Evolutionary conservation across 2,329 filamentous ascomycete genomes (phyloP).

Genomic region (Epicoccum nigrum): DNA sequence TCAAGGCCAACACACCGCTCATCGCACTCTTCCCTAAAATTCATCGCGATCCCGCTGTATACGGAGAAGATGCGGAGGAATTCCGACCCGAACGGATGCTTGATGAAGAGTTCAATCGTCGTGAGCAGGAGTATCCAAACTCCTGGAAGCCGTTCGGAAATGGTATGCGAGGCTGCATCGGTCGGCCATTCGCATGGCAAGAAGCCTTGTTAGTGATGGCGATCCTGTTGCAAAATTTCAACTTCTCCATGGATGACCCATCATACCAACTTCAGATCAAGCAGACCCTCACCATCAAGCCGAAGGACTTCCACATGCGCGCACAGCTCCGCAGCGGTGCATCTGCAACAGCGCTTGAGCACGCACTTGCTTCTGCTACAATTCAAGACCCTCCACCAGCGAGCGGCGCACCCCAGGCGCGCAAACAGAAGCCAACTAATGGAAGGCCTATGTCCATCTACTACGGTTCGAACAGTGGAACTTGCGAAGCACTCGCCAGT

Average conservation of each 20-base stretch:
- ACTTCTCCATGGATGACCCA: slow-evolving; percentile 52
- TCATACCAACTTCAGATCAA: slow-evolving; percentile 53
- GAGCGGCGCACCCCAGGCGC: slow-evolving; percentile 11
- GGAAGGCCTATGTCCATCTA: slow-evolving; percentile 46
- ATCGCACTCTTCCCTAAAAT: slow-evolving; percentile 43
- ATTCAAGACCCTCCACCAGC: slow-evolving; percentile 23
- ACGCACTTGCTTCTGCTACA: slow-evolving; percentile 29
- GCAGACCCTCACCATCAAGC: slow-evolving; percentile 55
- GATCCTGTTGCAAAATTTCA: slow-evolving; percentile 54
- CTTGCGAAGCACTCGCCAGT: slow-evolving; percentile 51
- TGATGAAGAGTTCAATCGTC: slow-evolving; percentile 49
- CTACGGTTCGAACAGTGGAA: slow-evolving; percentile 51
- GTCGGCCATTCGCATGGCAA: slow-evolving; percentile 62
- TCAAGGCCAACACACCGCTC: slow-evolving; percentile 44
- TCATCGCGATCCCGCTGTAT: slow-evolving; percentile 52
- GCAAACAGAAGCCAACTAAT: slow-evolving; percentile 20
- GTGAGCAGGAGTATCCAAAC: slow-evolving; percentile 48
- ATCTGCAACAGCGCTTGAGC: slow-evolving; percentile 41
- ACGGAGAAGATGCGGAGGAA: slow-evolving; percentile 52
- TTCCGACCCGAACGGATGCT: slow-evolving; percentile 58
- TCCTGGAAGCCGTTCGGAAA: slow-evolving; percentile 62
- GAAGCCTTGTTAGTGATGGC: slow-evolving; percentile 56
- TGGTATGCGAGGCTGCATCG: slow-evolving; percentile 60
- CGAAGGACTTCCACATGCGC: slow-evolving; percentile 49
- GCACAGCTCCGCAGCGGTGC: slow-evolving; percentile 42